These are phyloP conservation scores for Phoma sp. DNA, from an alignment of 2,329 filamentous ascomycete genomes.

Conservation along the genomic window DNA sequence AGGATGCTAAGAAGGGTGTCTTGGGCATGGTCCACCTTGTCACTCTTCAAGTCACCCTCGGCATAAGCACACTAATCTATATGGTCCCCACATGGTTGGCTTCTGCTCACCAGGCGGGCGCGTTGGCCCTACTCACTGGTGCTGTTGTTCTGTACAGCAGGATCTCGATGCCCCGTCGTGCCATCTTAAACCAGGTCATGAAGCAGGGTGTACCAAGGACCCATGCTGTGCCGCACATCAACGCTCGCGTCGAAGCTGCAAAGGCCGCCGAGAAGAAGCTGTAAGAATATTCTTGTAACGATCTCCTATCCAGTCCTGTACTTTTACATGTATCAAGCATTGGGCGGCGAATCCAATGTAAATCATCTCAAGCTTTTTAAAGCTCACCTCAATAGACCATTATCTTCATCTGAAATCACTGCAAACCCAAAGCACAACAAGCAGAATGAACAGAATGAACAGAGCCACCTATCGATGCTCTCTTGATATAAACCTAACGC, in stretches of 20 bases:
- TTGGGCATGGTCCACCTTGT: slow-evolving; percentile 84
- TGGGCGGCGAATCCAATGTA: slow-evolving; percentile 14
- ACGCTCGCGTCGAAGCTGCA: slow-evolving; percentile 27
- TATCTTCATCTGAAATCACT: no score
- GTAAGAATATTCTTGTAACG: slow-evolving; percentile 14
- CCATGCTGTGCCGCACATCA: slow-evolving; percentile 27
- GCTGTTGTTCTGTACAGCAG: slow-evolving; percentile 77
- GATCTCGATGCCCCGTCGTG: slow-evolving; percentile 43
- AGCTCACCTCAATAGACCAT: slow-evolving; percentile 5
- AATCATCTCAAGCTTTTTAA: slow-evolving; percentile 8
- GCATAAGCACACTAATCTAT: slow-evolving; percentile 91
- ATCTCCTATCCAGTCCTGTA: slow-evolving; percentile 17
- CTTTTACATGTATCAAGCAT: slow-evolving; percentile 15
- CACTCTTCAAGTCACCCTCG: slow-evolving; percentile 80
- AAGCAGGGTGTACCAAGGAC: slow-evolving; percentile 29
- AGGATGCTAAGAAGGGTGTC: slow-evolving; percentile 73
- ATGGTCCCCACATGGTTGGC: slow-evolving; percentile 89
- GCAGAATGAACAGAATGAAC: no score
- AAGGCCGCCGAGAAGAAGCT: slow-evolving; percentile 24
- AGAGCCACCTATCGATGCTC: no score
- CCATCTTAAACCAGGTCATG: slow-evolving; percentile 40
- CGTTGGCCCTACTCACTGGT: slow-evolving; percentile 82
- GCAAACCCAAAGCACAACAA: no score
- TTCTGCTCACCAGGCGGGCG: slow-evolving; percentile 91
- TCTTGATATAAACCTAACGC: no score